Conservation (phyloP, 83 land plant genomes). For the Isoetes engelmannii region DNA sequence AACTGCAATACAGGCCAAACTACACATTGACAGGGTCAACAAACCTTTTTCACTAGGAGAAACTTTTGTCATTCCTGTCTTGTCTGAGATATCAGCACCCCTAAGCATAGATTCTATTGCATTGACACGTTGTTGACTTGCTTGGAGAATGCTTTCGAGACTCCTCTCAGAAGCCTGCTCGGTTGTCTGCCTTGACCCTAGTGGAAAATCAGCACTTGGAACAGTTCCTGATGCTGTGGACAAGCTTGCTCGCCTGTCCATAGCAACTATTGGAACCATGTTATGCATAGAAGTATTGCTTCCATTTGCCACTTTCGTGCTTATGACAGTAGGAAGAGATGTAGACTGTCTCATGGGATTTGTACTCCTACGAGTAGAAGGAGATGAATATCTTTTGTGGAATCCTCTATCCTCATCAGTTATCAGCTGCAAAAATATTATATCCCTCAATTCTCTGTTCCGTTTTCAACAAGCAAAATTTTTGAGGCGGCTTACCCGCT, state of each 20-base stretch:
- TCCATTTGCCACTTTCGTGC: slow-evolving; percentile 2
- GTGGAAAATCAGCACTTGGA: slow-evolving; percentile 31
- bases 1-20: too few species aligned
- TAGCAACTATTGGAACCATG: slow-evolving; percentile 70
- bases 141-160: slow-evolving; percentile 74
- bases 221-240: slow-evolving; percentile 39
- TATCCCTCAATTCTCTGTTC: too few species aligned
- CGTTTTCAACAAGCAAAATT: too few species aligned
- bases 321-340: slow-evolving; percentile 23
- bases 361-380: slow-evolving; percentile 51
- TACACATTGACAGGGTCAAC: too few species aligned
- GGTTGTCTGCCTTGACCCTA: slow-evolving; percentile 38
- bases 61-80: slow-evolving; percentile 16
- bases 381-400: slow-evolving; percentile 81
- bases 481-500: slow-evolving; percentile 50
- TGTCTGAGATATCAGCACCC: slow-evolving; percentile 63
- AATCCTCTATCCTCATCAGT: slow-evolving; percentile 95
- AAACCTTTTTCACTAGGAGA: too few species aligned
- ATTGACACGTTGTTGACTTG: slow-evolving; percentile 90
- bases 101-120: slow-evolving; percentile 91
- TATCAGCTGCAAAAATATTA: slow-evolving; percentile 47
- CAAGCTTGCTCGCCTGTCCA: slow-evolving; percentile 57
- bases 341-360: slow-evolving; percentile 31
- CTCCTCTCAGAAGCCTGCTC: slow-evolving; percentile 67
- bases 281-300: slow-evolving; percentile 34